These are phyloP conservation scores for Aspergillus nidulans DNA, from an alignment of 495 filamentous ascomycete genomes.

Conservation along the genomic window DNA sequence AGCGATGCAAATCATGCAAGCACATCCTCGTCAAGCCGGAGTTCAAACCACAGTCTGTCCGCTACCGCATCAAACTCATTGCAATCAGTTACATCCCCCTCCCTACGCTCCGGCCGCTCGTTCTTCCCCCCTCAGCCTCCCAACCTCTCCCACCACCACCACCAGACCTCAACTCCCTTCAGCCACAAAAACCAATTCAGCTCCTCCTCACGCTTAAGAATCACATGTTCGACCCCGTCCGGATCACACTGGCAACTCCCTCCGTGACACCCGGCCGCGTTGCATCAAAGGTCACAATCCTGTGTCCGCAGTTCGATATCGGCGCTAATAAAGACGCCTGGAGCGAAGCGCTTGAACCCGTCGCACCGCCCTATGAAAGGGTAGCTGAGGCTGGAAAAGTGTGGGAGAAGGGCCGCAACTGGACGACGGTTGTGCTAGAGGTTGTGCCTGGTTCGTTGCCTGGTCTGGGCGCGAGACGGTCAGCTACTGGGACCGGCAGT, in stretches of 20 bases:
- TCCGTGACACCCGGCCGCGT: conserved; percentile 73
- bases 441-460: conserved; percentile 65
- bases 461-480: not conserved
- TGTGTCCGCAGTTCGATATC: conserved; percentile 92
- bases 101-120: conserved; percentile 62
- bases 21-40: conserved; percentile 97
- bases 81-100: conserved; percentile 86
- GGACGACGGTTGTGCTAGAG: conserved; percentile 88
- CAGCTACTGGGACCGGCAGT: not conserved
- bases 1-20: conserved; percentile 85
- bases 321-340: conserved; percentile 94
- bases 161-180: conserved; percentile 47
- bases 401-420: conserved; percentile 92
- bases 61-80: conserved; percentile 84
- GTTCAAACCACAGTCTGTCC: conserved; percentile 75
- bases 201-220: conserved; percentile 87
- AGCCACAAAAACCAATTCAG: conserved; percentile 67
- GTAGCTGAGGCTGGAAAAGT: conserved; percentile 88
- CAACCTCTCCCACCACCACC: conserved; percentile 17
- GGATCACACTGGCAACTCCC: conserved; percentile 83
- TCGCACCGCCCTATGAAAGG: conserved; percentile 39
- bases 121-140: conserved; percentile 19
- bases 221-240: conserved; percentile 85
- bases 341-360: conserved; percentile 75
- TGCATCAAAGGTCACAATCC: conserved; percentile 76